Conservation (phyloP, 2,329 filamentous ascomycete genomes). For the Calycina herbarum region DNA sequence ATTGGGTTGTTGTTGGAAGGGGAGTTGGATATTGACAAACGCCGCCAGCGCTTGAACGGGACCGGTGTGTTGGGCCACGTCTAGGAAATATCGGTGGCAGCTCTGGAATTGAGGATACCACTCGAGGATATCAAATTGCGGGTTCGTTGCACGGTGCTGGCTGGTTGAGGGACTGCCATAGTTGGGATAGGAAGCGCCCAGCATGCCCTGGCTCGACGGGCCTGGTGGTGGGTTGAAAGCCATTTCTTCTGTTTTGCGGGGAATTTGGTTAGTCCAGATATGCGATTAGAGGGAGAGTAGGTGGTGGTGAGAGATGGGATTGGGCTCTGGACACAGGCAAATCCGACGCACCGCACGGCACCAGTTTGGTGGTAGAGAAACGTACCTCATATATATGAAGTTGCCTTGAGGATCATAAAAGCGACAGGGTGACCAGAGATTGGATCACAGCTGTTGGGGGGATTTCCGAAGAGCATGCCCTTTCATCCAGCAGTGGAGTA, state of each 20-base stretch:
- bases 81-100: constrained; percentile 88
- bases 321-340: background rate
- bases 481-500: background rate
- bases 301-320: background rate
- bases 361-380: background rate
- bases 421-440: background rate
- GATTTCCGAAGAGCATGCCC: background rate
- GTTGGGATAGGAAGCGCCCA: constrained; percentile 18
- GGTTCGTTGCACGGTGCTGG: constrained; percentile 19
- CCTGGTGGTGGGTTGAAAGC: constrained; percentile 25
- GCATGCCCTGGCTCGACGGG: constrained; percentile 19
- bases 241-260: constrained; percentile 19
- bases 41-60: constrained; percentile 86
- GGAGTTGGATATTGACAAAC: constrained; percentile 88
- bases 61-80: constrained; percentile 81
- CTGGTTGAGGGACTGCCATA: constrained; percentile 22
- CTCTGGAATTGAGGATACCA: constrained; percentile 92
- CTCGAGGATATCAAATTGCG: constrained; percentile 74
- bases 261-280: background rate
- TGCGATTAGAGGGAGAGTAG: background rate
- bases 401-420: background rate
- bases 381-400: constrained; percentile 3
- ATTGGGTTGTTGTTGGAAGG: constrained; percentile 67
- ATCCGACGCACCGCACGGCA: background rate
- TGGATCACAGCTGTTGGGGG: background rate